Percentiles rank a stretch among this genome's conserved stretches.
Evolutionary conservation across 441 rosid species (phyloP).

Genomic region (Brassica balearica): DNA sequence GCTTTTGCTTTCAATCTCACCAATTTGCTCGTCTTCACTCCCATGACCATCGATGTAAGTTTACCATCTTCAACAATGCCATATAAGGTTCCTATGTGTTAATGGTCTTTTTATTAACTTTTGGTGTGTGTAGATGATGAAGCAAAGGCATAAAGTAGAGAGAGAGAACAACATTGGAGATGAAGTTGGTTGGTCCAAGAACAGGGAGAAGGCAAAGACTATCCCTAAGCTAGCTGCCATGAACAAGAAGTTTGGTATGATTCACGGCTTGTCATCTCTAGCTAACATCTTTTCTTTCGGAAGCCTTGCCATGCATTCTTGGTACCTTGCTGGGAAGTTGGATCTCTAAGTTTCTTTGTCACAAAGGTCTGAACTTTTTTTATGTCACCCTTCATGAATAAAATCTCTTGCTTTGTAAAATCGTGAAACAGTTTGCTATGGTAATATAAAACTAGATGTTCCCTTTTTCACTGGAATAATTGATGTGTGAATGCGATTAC

Average conservation of each 20-base stretch:
- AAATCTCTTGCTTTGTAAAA: conserved; percentile 22
- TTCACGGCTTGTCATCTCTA: conserved; percentile 78
- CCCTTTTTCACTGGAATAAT: not conserved
- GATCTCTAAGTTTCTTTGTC: conserved; percentile 52
- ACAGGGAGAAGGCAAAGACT: conserved; percentile 65
- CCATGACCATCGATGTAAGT: conserved; percentile 87
- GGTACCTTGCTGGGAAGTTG: conserved; percentile 84
- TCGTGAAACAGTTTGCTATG: not conserved
- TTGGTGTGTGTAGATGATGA: conserved; percentile 65
- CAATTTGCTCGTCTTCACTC: conserved; percentile 82
- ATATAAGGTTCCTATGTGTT: not conserved
- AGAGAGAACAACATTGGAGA: conserved; percentile 68
- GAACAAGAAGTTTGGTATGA: conserved; percentile 93
- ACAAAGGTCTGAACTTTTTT: conserved; percentile 27
- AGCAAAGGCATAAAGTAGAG: conserved; percentile 86
- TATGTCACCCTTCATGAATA: conserved; percentile 23
- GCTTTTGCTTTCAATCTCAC: conserved; percentile 84
- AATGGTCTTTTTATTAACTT: not conserved
- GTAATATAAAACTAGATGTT: not conserved
- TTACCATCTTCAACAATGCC: not conserved
- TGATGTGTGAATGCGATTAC: conserved; percentile 18
- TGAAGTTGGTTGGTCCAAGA: conserved; percentile 79
- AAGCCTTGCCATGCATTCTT: conserved; percentile 83
- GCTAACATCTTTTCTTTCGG: conserved; percentile 78
- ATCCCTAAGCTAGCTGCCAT: conserved; percentile 80